Base-by-base conservation (phyloP, 495 filamentous ascomycete genomes). In the Hamigera avellanea region DNA sequence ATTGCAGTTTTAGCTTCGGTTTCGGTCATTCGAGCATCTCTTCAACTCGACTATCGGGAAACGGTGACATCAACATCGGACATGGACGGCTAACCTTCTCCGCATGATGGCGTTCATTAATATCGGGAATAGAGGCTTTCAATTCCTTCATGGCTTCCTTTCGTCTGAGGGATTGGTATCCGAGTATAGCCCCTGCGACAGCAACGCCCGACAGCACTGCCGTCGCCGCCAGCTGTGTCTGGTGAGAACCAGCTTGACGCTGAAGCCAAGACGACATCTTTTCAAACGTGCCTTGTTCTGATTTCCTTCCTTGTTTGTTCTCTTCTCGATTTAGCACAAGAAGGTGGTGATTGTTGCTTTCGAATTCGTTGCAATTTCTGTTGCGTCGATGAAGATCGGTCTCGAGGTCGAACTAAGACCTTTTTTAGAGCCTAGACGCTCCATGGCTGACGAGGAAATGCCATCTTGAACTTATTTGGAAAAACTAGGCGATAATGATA, bases 171-270 rank as follows among this genome's bases (percentile, higher is more conserved):
- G 70, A 68, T 49, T 91, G 84, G 44, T 78, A 82, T 29, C 80
- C 75, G 35, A 84, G 63, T 26, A 94, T 78, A 8, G 75, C 67
- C 26, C 72, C 67, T 8, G 82, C 84, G 18, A 84, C 83, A 19
- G 83, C 71, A 25, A 76, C 75, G 15, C 82, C 84, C 0, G 83
- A 88, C 4, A 83, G 59, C 5, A 87, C 61, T 4, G 85, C 85
- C 0, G 83, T 85, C 12, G 81, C 75, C 14, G 75, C 77, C 33
- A 94, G 69, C 56, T 89, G 86, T 2, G 67, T 65, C 42, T 66
- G 59, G 29, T 73, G 69, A 13, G 70, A 69, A 27, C 60, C 60
- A 41, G 63, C 61, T 26, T 71, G 60, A 19, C 70, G 62, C 39
- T 70, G 62, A 40, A 80, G 43, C 73, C 72, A 78, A 16, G 69